Percentiles rank a stretch among this genome's conserved stretches.
phyloP scores from a whole-genome alignment of 176 grass and related monocot species.

The Oryza coarctata region DNA sequence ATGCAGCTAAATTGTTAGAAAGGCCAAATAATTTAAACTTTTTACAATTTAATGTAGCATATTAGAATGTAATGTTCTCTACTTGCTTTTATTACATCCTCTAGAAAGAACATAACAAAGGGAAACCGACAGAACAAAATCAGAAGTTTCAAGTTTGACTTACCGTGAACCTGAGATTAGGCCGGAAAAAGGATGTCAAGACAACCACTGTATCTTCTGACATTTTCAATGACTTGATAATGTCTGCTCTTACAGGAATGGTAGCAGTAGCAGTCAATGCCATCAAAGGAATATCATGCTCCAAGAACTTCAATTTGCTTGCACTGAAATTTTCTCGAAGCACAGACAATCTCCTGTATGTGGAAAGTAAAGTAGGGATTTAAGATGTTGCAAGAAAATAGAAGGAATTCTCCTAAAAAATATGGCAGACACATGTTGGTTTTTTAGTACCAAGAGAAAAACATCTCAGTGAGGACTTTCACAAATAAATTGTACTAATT shows the following conservation, averaged over 20 bases:
- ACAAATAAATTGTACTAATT: constrained; percentile 18
- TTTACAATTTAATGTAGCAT: constrained; percentile 2
- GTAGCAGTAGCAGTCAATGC: constrained; percentile 95
- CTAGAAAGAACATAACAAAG: constrained; percentile 19
- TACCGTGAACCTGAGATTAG: constrained; percentile 85
- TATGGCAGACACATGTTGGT: background rate
- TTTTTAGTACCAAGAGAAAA: constrained; percentile 13
- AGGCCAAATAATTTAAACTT: background rate
- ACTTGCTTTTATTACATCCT: background rate
- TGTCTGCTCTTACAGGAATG: constrained; percentile 79
- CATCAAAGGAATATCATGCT: constrained; percentile 89
- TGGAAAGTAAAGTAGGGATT: background rate
- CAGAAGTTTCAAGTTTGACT: constrained; percentile 29
- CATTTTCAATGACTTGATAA: constrained; percentile 86
- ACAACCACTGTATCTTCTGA: constrained; percentile 49
- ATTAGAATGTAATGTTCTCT: background rate
- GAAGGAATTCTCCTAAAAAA: background rate
- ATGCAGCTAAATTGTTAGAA: background rate
- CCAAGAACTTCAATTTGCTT: constrained; percentile 61
- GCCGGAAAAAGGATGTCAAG: constrained; percentile 87
- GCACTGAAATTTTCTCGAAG: constrained; percentile 83
- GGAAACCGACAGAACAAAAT: background rate
- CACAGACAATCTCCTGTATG: constrained; percentile 55
- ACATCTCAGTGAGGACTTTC: background rate
- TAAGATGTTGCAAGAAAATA: constrained; percentile 1